phyloP scores from a whole-genome alignment of 2,329 filamentous ascomycete genomes.

The Aspergillus sergii region DNA sequence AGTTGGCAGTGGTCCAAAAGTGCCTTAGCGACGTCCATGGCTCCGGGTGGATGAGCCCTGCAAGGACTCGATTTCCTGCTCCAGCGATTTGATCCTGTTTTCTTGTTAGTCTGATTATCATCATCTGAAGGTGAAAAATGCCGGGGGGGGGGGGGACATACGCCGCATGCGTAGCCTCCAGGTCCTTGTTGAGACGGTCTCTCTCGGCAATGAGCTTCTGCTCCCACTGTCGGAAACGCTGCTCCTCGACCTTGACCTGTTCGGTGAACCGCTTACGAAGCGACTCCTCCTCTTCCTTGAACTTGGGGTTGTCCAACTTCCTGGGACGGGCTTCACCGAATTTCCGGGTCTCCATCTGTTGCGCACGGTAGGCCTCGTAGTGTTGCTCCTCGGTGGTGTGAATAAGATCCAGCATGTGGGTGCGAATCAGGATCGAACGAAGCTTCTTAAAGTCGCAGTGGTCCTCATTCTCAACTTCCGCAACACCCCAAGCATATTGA shows the following conservation, averaged over 20 bases:
- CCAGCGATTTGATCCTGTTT: slow-evolving; percentile 56
- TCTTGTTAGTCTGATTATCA: slow-evolving; percentile 29
- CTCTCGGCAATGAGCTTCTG: slow-evolving; percentile 99
- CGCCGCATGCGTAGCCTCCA: slow-evolving; percentile 93
- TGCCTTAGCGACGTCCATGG: slow-evolving; percentile 80
- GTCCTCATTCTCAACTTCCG: slow-evolving; percentile 99
- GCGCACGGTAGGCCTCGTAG: slow-evolving; percentile 98
- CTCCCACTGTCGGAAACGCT: slow-evolving; percentile 99
- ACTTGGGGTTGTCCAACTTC: slow-evolving; percentile 99
- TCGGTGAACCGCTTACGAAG: slow-evolving; percentile 99
- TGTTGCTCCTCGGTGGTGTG: slow-evolving; percentile 99
- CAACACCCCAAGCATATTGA: slow-evolving; percentile 99
- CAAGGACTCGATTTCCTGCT: slow-evolving; percentile 89
- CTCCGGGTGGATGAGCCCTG: slow-evolving; percentile 88
- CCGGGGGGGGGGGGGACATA: slow-evolving; percentile 43
- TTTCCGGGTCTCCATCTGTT: slow-evolving; percentile 99
- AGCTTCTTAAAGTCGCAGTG: slow-evolving; percentile 99
- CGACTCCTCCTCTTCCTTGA: slow-evolving; percentile 99
- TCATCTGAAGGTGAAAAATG: neutral
- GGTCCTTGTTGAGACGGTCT: slow-evolving; percentile 98
- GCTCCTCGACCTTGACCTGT: slow-evolving; percentile 99
- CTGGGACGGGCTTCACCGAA: slow-evolving; percentile 95
- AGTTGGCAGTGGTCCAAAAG: slow-evolving; percentile 18
- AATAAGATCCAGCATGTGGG: slow-evolving; percentile 99
- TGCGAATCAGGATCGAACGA: slow-evolving; percentile 96